These are phyloP conservation scores for Drechslerella dactyloides DNA, from an alignment of 2,329 filamentous ascomycete species.

Conservation along the genomic window DNA sequence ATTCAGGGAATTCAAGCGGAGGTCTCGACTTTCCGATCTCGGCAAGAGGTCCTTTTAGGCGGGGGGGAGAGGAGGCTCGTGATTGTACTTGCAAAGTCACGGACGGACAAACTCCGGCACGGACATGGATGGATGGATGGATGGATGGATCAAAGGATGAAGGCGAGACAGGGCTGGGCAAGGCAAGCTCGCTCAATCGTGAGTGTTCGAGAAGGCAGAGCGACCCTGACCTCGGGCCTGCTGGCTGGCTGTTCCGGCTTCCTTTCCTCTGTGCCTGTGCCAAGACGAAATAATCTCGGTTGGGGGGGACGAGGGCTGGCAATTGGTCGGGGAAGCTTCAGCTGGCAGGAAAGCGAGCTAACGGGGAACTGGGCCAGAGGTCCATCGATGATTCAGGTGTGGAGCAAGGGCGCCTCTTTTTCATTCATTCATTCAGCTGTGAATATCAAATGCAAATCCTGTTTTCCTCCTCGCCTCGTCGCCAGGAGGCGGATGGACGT, in stretches of 20 bases:
- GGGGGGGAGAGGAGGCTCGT: constrained; percentile 9
- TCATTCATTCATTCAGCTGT: neutral
- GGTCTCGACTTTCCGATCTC: constrained; percentile 32
- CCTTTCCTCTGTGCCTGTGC: constrained; percentile 8
- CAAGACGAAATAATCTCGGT: constrained; percentile 51
- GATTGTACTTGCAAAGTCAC: constrained; percentile 28
- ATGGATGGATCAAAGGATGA: neutral
- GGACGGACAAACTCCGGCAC: constrained; percentile 50
- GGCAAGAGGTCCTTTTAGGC: constrained; percentile 30
- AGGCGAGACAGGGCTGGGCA: no score
- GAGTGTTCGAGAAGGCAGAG: constrained; percentile 10
- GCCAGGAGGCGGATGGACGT: no score
- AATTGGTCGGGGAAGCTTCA: constrained; percentile 33
- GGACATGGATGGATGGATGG: constrained; percentile 21
- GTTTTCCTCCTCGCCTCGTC: neutral
- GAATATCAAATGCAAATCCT: neutral
- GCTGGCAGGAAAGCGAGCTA: constrained; percentile 21
- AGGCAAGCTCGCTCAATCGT: no score
- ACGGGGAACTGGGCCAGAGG: constrained; percentile 43
- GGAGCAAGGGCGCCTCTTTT: neutral
- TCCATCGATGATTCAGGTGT: constrained; percentile 14
- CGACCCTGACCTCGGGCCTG: neutral
- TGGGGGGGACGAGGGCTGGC: constrained; percentile 10
- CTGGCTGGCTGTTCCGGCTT: neutral
- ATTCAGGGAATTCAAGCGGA: constrained; percentile 9